Evolutionary conservation across 768 basidiomycete genomes (phyloP), one percentile per base, ranked within the genome.

Genomic region (Hortiboletus campestris): DNA sequence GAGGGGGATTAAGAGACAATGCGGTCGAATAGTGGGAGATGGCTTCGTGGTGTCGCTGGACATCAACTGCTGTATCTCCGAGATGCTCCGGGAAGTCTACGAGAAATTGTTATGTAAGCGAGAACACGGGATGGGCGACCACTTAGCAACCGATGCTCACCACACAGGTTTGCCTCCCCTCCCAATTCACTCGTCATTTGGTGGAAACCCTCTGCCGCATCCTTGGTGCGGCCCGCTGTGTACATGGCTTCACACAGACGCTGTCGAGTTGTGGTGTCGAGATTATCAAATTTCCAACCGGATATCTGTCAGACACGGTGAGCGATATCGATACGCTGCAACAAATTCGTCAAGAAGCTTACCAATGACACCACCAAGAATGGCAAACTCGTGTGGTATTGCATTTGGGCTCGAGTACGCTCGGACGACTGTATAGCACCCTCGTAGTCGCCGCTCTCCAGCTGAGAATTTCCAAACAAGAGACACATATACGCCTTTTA

Each of bases 201-300:
- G 13, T 34, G 19, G 16, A 51, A 38, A 39, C 45, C 47, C 6
- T 55, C 41, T 2, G 12, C 14, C 2, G 51, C 47, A 20, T 58
- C 57, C 19, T n/a, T 19, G 0, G 17, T 19, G 34, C 25, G 19
- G 38, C 34, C 55, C 3, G 29, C 36, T 14, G 42, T 20, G 34
- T 39, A n/a, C 17, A 56, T 11, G 6, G 50, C 44, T 28, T 56
- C 44, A 10, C 44, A 41, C 12, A 22, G 17, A 16, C 38, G n/a
- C 1, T 13, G 40, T 41, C 3, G 46, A 39, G 48, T 34, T 8
- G 3, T 20, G 3, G 43, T 35, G 10, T 11, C 9, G 5, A 57
- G 41, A 20, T 35, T 4, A 32, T 45, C 28, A 29, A 57, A 54
- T 32, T 50, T 49, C 56, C 51, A 57, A 3, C 51, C 52, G 13